These are phyloP conservation scores for Aureobasidium sp. DNA, from an alignment of 2,329 filamentous ascomycete genomes.

Conservation along the genomic window DNA sequence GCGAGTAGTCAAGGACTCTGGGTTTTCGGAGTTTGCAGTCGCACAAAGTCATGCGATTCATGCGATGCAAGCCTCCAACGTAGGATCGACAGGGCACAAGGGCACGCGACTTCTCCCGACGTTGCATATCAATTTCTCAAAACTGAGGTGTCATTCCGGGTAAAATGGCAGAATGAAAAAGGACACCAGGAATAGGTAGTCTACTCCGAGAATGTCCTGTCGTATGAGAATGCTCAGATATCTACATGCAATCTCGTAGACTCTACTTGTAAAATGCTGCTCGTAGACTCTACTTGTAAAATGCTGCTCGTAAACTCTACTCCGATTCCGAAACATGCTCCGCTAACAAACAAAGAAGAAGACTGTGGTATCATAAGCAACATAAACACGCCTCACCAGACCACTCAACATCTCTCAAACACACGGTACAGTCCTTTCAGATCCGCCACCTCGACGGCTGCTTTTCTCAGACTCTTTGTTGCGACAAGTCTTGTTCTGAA, in stretches of 20 bases:
- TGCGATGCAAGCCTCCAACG: background rate
- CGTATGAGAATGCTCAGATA: background rate
- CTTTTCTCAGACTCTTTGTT: slow-evolving; percentile 68
- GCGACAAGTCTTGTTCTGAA: slow-evolving; percentile 77
- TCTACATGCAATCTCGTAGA: background rate
- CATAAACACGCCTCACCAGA: background rate
- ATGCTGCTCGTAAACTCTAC: background rate
- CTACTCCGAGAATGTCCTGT: no score
- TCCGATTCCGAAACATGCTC: background rate
- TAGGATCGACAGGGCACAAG: slow-evolving; percentile 2
- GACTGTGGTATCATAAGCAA: slow-evolving; percentile 1
- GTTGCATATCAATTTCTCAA: background rate
- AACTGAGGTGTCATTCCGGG: slow-evolving; percentile 2
- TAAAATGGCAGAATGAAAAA: background rate
- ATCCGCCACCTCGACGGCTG: slow-evolving; percentile 80
- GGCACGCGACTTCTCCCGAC: slow-evolving; percentile 7
- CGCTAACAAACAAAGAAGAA: background rate
- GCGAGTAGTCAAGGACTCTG: no score
- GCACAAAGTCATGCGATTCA: background rate
- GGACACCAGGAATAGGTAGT: no score
- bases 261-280: background rate
- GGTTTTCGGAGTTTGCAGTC: background rate
- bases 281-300: background rate
- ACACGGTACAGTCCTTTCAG: slow-evolving; percentile 88
- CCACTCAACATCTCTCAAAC: slow-evolving; percentile 77